Conservation (phyloP, 352 stramenopile species). For the Aphanomyces astaci region DNA sequence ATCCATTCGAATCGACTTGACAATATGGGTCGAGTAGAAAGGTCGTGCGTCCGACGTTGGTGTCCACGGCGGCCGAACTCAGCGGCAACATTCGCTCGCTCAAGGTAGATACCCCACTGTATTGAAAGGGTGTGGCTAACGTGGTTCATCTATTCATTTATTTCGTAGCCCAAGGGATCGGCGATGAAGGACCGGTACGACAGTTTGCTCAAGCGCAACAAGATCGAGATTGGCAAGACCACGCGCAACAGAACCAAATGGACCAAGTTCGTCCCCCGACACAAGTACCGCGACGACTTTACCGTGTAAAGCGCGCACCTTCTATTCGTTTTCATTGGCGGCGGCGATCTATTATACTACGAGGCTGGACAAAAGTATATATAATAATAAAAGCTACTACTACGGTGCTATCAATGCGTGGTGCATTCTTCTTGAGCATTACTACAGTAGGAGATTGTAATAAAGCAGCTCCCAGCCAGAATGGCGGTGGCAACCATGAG, state of each 20-base stretch:
- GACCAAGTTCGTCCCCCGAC: slow-evolving; percentile 21
- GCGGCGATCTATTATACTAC: too few species aligned
- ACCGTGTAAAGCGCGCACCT: slow-evolving; percentile 20
- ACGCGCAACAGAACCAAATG: slow-evolving; percentile 75
- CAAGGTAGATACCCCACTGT: slow-evolving; percentile 27
- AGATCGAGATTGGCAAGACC: slow-evolving; percentile 67
- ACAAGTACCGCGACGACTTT: slow-evolving; percentile 20
- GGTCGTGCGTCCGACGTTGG: slow-evolving; percentile 54
- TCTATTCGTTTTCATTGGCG: too few species aligned
- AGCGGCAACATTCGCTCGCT: slow-evolving; percentile 68
- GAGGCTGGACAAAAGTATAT: too few species aligned
- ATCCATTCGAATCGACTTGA: too few species aligned
- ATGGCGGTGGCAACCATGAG: too few species aligned
- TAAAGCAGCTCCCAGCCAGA: too few species aligned
- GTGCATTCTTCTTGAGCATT: too few species aligned
- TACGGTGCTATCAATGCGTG: too few species aligned
- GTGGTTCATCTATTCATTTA: not conserved
- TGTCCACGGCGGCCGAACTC: slow-evolving; percentile 74
- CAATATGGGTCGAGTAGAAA: slow-evolving; percentile 57
- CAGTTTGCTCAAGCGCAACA: slow-evolving; percentile 81
- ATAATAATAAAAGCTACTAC: too few species aligned
- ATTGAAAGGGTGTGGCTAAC: not conserved
- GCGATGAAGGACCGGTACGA: slow-evolving; percentile 76
- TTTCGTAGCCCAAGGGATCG: slow-evolving; percentile 50
- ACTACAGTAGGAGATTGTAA: too few species aligned